These are phyloP conservation scores for Thamnidium elegans DNA, from an alignment of 192 early-diverging fungal genomes.

Conservation along the genomic window DNA sequence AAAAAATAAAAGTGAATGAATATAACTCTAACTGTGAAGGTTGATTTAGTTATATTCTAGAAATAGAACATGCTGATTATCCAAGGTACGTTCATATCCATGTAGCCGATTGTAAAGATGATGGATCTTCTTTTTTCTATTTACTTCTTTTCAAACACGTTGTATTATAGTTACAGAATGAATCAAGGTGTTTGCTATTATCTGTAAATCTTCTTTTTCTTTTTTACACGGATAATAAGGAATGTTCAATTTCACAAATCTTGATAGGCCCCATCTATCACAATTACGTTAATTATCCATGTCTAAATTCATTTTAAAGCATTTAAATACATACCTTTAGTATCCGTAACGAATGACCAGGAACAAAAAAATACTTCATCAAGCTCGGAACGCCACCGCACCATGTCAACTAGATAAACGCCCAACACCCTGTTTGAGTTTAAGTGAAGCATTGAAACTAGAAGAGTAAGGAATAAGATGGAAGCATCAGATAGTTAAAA, in stretches of 20 bases:
- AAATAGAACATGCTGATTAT: too few species aligned
- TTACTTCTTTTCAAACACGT: too few species aligned
- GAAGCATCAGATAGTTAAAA: background rate
- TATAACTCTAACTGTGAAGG: too few species aligned
- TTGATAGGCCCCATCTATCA: background rate
- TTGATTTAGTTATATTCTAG: too few species aligned
- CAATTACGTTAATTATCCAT: background rate
- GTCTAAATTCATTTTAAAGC: background rate
- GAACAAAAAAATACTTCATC: background rate
- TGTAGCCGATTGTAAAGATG: too few species aligned
- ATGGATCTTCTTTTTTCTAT: too few species aligned
- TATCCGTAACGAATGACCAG: background rate
- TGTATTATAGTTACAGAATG: too few species aligned
- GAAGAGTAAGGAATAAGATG: slow-evolving; percentile 5
- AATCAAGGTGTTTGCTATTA: slow-evolving; percentile 4
- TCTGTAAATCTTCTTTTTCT: background rate
- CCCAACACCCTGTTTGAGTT: background rate
- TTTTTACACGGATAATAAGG: background rate
- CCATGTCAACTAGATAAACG: slow-evolving; percentile 1
- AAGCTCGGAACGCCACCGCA: slow-evolving; percentile 1
- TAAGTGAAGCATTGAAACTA: background rate
- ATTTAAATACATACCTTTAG: background rate
- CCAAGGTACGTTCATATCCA: too few species aligned
- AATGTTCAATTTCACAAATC: too few species aligned
- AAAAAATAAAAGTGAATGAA: too few species aligned